phyloP scores from a whole-genome alignment of 331 rosid genomes.

The Acacia pycnantha region DNA sequence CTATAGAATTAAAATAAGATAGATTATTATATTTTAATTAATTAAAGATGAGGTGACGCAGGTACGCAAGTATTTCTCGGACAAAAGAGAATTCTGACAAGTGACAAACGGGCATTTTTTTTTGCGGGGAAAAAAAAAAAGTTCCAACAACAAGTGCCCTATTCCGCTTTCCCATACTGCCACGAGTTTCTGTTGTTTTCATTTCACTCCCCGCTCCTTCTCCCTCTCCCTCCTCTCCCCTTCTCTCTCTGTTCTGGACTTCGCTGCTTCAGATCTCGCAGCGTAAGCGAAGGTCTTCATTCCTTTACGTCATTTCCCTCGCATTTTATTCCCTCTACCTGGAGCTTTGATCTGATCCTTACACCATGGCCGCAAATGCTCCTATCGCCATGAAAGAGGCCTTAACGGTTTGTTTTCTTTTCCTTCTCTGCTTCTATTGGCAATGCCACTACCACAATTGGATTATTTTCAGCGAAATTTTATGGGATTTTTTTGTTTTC shows the following conservation, averaged over 20 bases:
- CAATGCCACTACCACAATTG: not conserved
- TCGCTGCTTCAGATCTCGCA: conserved; percentile 49
- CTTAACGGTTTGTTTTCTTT: conserved; percentile 49
- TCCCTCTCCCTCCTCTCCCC: conserved; percentile 10
- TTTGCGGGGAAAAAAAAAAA: not conserved
- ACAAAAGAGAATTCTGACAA: too few species aligned
- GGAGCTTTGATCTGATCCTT: conserved; percentile 38
- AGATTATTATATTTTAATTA: too few species aligned
- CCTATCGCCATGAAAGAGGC: conserved; percentile 68
- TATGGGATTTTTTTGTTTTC: not conserved
- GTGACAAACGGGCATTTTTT: too few species aligned
- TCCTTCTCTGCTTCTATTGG: not conserved
- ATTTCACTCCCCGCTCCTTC: conserved; percentile 30
- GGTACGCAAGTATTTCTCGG: too few species aligned
- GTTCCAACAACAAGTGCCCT: not conserved
- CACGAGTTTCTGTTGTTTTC: conserved; percentile 1
- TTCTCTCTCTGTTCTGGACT: not conserved
- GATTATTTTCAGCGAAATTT: not conserved
- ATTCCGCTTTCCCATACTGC: conserved; percentile 1
- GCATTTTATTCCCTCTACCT: not conserved
- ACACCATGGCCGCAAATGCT: conserved; percentile 63
- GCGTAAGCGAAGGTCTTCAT: conserved; percentile 24
- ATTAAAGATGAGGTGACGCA: too few species aligned
- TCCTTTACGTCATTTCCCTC: conserved; percentile 15
- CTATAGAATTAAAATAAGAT: too few species aligned